phyloP scores from a whole-genome alignment of 1,284 basidiomycete species.

The Malassezia sympodialis region DNA sequence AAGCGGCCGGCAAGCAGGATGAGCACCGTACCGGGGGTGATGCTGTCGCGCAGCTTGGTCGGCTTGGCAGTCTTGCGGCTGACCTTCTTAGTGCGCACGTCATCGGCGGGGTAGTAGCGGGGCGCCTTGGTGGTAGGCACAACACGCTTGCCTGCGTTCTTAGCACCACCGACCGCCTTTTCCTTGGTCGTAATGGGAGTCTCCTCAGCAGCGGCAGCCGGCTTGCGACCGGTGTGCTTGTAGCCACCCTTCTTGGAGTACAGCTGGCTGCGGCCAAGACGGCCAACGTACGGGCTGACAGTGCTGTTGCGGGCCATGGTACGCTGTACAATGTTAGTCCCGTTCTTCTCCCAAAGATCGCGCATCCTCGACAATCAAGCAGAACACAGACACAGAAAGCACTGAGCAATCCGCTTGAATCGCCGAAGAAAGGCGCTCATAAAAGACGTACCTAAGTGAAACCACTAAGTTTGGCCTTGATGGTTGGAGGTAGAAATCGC shows the following conservation, averaged over 20 bases:
- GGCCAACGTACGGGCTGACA: conserved; percentile 72
- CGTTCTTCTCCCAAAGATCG: background rate
- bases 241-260: conserved; percentile 64
- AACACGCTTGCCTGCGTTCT: conserved; percentile 79
- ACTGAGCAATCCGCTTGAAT: background rate
- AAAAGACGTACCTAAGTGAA: conserved; percentile 14
- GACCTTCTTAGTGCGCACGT: conserved; percentile 77
- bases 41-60: conserved; percentile 68
- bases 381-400: background rate
- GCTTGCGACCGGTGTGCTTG: conserved; percentile 63
- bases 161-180: conserved; percentile 75
- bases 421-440: background rate
- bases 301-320: conserved; percentile 85
- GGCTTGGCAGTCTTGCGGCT: conserved; percentile 68
- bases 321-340: conserved; percentile 14
- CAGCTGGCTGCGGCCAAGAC: conserved; percentile 56
- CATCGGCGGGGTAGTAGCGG: conserved; percentile 95
- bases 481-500: conserved; percentile 18
- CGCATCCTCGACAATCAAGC: background rate
- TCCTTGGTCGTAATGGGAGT: conserved; percentile 57
- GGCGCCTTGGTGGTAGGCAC: conserved; percentile 76
- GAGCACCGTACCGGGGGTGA: conserved; percentile 88
- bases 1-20: conserved; percentile 97
- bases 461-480: conserved; percentile 18
- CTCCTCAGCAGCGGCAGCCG: conserved; percentile 57